These are phyloP conservation scores for Fusarium sp. DNA, from an alignment of 2,329 filamentous ascomycete genomes.

Conservation along the genomic window DNA sequence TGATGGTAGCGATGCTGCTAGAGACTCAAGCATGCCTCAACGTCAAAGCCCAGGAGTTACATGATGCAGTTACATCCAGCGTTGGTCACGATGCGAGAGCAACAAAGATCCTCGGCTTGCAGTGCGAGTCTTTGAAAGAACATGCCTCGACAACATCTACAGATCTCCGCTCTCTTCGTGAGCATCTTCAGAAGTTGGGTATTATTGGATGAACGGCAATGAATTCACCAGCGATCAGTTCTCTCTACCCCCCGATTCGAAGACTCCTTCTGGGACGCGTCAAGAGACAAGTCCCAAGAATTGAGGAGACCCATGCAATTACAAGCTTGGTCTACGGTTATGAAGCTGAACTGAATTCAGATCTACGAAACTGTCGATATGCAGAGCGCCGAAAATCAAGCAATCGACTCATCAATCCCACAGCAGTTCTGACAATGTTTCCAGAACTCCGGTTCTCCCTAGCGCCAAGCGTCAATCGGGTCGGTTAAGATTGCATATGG, in stretches of 20 bases:
- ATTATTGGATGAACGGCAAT: slow-evolving; percentile 17
- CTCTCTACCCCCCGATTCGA: neutral
- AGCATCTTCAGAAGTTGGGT: slow-evolving; percentile 19
- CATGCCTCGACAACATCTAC: slow-evolving; percentile 36
- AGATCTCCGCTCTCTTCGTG: slow-evolving; percentile 27
- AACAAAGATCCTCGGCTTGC: slow-evolving; percentile 40
- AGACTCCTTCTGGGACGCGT: neutral
- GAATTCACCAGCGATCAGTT: neutral
- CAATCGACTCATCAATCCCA: neutral
- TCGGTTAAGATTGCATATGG: slow-evolving; percentile 22
- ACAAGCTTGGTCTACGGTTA: neutral
- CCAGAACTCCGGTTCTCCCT: neutral
- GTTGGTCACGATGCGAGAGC: slow-evolving; percentile 27
- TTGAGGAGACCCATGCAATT: no score
- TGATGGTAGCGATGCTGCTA: slow-evolving; percentile 50
- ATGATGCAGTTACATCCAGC: slow-evolving; percentile 10
- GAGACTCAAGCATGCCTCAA: slow-evolving; percentile 48
- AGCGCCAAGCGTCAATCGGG: slow-evolving; percentile 1
- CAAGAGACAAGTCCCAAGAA: neutral
- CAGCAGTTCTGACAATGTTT: neutral
- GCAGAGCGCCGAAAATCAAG: neutral
- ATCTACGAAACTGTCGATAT: slow-evolving; percentile 1
- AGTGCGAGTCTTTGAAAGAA: slow-evolving; percentile 46
- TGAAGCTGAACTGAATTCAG: slow-evolving; percentile 56
- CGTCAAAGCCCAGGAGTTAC: slow-evolving; percentile 28